Base-by-base conservation (phyloP, 176 grass and related monocot genomes). In the Pontederia crassipes region DNA sequence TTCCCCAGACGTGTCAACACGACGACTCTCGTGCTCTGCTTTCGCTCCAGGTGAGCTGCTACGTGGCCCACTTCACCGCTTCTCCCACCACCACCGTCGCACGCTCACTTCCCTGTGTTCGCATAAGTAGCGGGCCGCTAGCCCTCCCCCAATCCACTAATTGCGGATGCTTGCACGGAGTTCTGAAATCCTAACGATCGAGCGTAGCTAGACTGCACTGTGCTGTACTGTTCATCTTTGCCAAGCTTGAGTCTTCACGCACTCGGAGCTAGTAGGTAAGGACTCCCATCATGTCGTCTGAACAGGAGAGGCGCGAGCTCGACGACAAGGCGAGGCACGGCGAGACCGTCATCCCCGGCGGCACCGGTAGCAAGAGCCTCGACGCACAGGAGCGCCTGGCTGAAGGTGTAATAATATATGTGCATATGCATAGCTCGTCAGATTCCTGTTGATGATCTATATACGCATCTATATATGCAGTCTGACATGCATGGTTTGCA, bases 321-420 rank as follows among this genome's bases (percentile, higher is more conserved):
- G 71, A 80, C 70, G 59, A 35, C 48, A 59, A 9, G 56, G 78
- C 71, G 4, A 35, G n/a, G 18, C 52, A 61, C 15, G 78, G 78
- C 15, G 71, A 80, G 63, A 80, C 64, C 14, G 78, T 80, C 24
- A 49, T 80, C 9, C 69, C 69, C 3, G 78, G 64, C 12, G 78
- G 71, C 9, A 74, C 78, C 17, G 64, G 78, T 10, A 71, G 71
- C 10, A 80, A 74, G 57, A 80, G 71, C 78, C 63, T 80, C 14
- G 78, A 80, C 29, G 71, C 78, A 5, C 78, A 74, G 48, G 64
- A 80, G 13, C 78, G n/a, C 56, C 57, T 80, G 12, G 78, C 78
- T 9, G 78, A 80, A 69, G 78, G 78, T 80, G 0, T 8, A 8
- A 49, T 59, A 55, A 14, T 45, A 27, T 14, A 26, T 15, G 40